Percentiles rank a stretch among this genome's conserved stretches.
Evolutionary conservation across 1,139 yeast genomes (phyloP).

Genomic region (Scheffersomyces titani): DNA sequence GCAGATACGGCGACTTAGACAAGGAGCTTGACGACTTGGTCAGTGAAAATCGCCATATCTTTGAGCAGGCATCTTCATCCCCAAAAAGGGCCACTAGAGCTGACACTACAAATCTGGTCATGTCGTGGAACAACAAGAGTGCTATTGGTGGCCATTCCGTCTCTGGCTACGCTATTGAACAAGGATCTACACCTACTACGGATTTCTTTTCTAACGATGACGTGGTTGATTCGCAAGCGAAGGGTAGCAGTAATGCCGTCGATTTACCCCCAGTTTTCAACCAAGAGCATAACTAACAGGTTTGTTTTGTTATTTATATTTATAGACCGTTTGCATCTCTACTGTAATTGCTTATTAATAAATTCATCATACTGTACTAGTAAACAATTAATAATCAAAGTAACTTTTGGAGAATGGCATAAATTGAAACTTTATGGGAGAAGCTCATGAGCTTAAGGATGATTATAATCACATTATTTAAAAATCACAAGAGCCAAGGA

Average conservation of each 20-base stretch:
- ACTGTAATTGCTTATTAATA: conserved; percentile 16
- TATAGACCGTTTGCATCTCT: not conserved
- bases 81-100: conserved; percentile 34
- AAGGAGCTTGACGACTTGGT: conserved; percentile 22
- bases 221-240: conserved; percentile 1
- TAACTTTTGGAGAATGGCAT: conserved; percentile 8
- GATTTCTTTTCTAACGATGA: conserved; percentile 37
- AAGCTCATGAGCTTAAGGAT: too few species aligned
- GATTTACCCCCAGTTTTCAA: not conserved
- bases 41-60: conserved; percentile 7
- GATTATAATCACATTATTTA: too few species aligned
- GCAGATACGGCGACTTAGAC: conserved; percentile 14
- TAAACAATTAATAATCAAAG: conserved; percentile 8
- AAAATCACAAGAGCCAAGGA: too few species aligned
- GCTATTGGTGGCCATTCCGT: conserved; percentile 7
- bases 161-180: conserved; percentile 20
- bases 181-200: conserved; percentile 33
- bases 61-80: conserved; percentile 29
- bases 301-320: conserved; percentile 6
- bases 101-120: conserved; percentile 37
- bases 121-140: conserved; percentile 26
- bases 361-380: conserved; percentile 12
- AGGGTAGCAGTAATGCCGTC: conserved; percentile 3
- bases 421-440: too few species aligned
- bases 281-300: not conserved